phyloP scores from a whole-genome alignment of 768 basidiomycete species.

The Dioszegia aurantiaca region DNA sequence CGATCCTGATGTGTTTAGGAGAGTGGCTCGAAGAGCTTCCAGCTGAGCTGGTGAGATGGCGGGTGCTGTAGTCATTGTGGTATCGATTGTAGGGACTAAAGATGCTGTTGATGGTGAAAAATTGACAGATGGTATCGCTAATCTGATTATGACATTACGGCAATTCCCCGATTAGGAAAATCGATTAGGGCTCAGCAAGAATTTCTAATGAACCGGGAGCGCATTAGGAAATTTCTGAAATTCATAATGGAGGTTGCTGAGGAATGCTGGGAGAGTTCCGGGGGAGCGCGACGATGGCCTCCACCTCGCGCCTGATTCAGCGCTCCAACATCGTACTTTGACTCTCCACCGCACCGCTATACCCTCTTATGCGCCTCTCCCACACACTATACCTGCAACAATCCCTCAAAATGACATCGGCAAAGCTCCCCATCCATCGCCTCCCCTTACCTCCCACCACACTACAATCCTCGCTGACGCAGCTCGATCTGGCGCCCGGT shows the following conservation, averaged over 20 bases:
- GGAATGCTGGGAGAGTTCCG: no score
- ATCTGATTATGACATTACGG: background rate
- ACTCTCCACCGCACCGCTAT: background rate
- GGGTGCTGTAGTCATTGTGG: slow-evolving; percentile 28
- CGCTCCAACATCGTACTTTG: background rate
- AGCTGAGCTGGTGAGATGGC: slow-evolving; percentile 59
- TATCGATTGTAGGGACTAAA: background rate
- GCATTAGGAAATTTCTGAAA: no score
- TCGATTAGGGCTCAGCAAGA: no score
- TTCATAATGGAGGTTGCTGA: no score
- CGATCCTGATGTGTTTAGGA: slow-evolving; percentile 72
- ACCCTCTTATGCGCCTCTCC: slow-evolving; percentile 13
- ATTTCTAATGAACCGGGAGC: background rate
- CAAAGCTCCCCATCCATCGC: slow-evolving; percentile 31
- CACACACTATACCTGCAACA: slow-evolving; percentile 1
- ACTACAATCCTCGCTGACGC: slow-evolving; percentile 29
- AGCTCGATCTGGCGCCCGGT: slow-evolving; percentile 24
- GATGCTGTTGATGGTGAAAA: background rate
- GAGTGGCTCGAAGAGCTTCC: slow-evolving; percentile 64
- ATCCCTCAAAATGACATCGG: slow-evolving; percentile 16
- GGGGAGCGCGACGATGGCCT: no score
- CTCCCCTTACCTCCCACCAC: slow-evolving; percentile 33
- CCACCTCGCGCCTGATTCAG: no score
- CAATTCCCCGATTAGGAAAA: background rate
- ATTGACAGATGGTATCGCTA: background rate